Conservation (phyloP, 2,329 filamentous ascomycete genomes). For the Penicillium corylophilum region DNA sequence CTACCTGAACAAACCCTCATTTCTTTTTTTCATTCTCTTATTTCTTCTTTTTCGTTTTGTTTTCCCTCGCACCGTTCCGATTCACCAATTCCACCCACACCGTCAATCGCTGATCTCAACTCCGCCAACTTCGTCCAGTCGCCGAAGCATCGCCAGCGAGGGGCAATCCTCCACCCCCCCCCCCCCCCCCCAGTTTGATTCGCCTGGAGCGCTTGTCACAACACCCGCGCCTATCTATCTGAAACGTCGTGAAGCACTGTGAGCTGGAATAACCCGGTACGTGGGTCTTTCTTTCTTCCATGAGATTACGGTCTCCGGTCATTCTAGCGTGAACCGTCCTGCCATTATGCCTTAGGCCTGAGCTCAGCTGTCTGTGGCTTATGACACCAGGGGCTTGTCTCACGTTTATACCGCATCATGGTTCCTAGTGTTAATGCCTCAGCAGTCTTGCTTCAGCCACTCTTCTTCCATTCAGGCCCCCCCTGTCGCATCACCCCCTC, state of each 20-base stretch:
- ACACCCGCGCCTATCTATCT: conserved; percentile 23
- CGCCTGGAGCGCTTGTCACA: conserved; percentile 22
- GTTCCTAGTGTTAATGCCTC: conserved; percentile 14
- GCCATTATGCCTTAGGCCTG: conserved; percentile 1
- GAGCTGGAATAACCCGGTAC: conserved; percentile 7
- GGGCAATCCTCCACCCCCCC: conserved; percentile 15
- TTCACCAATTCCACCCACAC: not conserved
- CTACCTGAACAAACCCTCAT: conserved; percentile 2
- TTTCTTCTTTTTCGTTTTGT: not conserved
- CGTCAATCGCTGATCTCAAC: not conserved
- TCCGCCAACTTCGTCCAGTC: conserved; percentile 6
- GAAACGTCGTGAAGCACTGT: conserved; percentile 18
- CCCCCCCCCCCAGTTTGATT: conserved; percentile 9
- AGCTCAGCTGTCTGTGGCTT: conserved; percentile 6
- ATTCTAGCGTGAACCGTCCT: conserved; percentile 9
- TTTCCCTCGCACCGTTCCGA: not conserved
- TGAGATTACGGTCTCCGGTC: not conserved
- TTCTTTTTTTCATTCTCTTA: conserved; percentile 1
- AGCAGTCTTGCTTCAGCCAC: conserved; percentile 19
- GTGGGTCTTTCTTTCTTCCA: conserved; percentile 2
- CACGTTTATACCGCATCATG: conserved; percentile 13
- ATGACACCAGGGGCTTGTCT: conserved; percentile 14
- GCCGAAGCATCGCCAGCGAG: conserved; percentile 20
- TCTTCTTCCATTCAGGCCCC: conserved; percentile 15
- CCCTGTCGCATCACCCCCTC: conserved; percentile 24